These are phyloP conservation scores for Flaveria bidentis DNA, from an alignment of 129 eudicot genomes.

Conservation along the genomic window DNA sequence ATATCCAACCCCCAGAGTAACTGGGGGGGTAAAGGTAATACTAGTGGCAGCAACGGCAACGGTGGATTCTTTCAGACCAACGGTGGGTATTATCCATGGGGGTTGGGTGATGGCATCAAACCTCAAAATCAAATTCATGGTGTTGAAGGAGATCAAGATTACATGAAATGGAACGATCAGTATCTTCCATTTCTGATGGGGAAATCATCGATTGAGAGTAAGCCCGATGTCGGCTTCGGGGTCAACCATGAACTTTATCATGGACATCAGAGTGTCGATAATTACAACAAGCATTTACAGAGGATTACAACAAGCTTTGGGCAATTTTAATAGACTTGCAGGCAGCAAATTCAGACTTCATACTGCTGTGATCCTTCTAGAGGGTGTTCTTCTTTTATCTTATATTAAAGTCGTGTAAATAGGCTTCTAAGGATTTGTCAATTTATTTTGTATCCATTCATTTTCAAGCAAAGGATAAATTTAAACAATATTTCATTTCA, in stretches of 20 bases:
- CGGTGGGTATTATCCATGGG: slow-evolving; percentile 49
- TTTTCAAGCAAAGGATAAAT: slow-evolving; percentile 33
- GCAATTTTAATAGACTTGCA: slow-evolving; percentile 55
- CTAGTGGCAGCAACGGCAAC: not conserved
- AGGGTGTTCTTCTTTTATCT: slow-evolving; percentile 23
- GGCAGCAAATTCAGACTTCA: slow-evolving; percentile 33
- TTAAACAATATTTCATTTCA: slow-evolving; percentile 8
- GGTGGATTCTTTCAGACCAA: slow-evolving; percentile 33
- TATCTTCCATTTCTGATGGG: slow-evolving; percentile 67
- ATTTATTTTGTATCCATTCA: slow-evolving; percentile 22
- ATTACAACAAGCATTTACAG: slow-evolving; percentile 68
- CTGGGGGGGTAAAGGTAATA: slow-evolving; percentile 40
- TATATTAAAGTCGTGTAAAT: slow-evolving; percentile 53
- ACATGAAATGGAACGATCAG: slow-evolving; percentile 67
- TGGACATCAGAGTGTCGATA: slow-evolving; percentile 43
- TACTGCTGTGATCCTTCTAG: slow-evolving; percentile 52
- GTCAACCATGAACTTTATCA: slow-evolving; percentile 32
- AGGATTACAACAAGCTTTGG: slow-evolving; percentile 69
- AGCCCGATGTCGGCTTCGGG: slow-evolving; percentile 39
- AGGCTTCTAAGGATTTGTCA: slow-evolving; percentile 41
- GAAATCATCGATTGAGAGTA: slow-evolving; percentile 40
- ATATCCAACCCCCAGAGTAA: slow-evolving; percentile 34
- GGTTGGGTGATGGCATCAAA: slow-evolving; percentile 38
- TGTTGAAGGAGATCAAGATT: slow-evolving; percentile 44
- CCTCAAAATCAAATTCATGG: slow-evolving; percentile 22